phyloP scores from a whole-genome alignment of 768 basidiomycete genomes.

The Boletus reticuloceps region DNA sequence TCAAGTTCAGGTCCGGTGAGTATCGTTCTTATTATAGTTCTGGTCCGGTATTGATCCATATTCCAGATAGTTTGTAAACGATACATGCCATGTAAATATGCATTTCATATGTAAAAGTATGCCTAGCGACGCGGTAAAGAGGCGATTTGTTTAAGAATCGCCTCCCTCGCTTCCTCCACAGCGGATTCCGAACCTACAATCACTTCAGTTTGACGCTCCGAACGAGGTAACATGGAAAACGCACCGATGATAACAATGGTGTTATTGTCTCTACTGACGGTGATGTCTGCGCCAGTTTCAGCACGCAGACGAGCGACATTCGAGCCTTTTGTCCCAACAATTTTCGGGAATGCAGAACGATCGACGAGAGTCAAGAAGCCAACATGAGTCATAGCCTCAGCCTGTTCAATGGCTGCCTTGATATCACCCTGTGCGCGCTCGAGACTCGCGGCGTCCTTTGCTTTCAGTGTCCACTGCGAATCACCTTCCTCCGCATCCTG shows the following conservation, averaged over 20 bases:
- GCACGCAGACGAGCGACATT: conserved; percentile 85
- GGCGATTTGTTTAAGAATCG: conserved; percentile 61
- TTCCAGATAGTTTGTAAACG: conserved; percentile 26
- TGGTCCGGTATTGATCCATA: conserved; percentile 6
- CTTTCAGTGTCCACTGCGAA: conserved; percentile 81
- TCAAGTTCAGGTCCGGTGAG: no score
- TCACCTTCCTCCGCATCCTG: conserved; percentile 80
- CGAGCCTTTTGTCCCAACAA: conserved; percentile 88
- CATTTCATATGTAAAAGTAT: conserved; percentile 6
- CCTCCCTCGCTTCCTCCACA: conserved; percentile 71
- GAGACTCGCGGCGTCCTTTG: conserved; percentile 71
- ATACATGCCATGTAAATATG: conserved; percentile 28
- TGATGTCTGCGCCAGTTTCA: conserved; percentile 91
- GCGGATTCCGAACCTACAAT: conserved; percentile 62
- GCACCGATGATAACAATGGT: conserved; percentile 85
- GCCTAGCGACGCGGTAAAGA: conserved; percentile 25
- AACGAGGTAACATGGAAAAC: background rate
- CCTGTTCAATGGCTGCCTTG: conserved; percentile 67
- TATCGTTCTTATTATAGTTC: no score
- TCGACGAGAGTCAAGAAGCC: conserved; percentile 84
- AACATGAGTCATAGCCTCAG: conserved; percentile 70
- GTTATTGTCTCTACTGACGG: conserved; percentile 83
- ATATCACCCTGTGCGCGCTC: conserved; percentile 72
- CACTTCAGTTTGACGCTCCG: conserved; percentile 1
- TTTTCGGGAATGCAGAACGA: conserved; percentile 85